Evolutionary conservation across 495 filamentous ascomycete genomes (phyloP).

Genomic region (Filosporella fistucella): DNA sequence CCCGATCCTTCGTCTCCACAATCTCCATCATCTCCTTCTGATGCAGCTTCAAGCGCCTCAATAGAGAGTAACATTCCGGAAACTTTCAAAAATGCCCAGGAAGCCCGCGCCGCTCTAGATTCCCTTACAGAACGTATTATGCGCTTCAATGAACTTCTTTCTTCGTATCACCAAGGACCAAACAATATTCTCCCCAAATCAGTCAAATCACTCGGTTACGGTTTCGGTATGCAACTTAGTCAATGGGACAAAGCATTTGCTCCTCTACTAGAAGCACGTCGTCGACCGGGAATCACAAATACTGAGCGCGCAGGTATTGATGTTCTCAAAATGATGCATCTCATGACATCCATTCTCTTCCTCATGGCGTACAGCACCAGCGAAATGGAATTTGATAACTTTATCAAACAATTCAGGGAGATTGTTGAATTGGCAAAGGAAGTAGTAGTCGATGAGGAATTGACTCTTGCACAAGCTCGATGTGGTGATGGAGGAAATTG

Average conservation of each 20-base stretch:
- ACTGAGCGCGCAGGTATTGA: constrained; percentile 50
- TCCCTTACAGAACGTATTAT: constrained; percentile 44
- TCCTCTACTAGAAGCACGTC: constrained; percentile 41
- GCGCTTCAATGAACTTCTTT: constrained; percentile 48
- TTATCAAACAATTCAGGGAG: constrained; percentile 14
- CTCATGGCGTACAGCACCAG: constrained; percentile 41
- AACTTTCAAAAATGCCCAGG: constrained; percentile 38
- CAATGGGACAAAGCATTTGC: constrained; percentile 47
- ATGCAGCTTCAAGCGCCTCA: constrained; percentile 36
- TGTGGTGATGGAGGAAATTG: constrained; percentile 15
- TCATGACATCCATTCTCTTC: constrained; percentile 47
- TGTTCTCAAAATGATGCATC: constrained; percentile 49
- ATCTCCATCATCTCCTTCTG: constrained; percentile 34
- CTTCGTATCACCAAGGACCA: constrained; percentile 34
- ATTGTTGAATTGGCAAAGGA: constrained; percentile 24
- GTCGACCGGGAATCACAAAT: constrained; percentile 39
- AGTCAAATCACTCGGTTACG: constrained; percentile 36
- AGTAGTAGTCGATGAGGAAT: constrained; percentile 23
- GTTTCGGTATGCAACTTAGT: constrained; percentile 34
- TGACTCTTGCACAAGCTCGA: constrained; percentile 16
- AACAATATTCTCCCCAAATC: constrained; percentile 44
- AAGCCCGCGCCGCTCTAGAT: constrained; percentile 46
- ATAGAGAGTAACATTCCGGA: constrained; percentile 38
- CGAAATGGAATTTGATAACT: constrained; percentile 23
- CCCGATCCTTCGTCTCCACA: constrained; percentile 23